These are phyloP conservation scores for Alternaria arborescens DNA, from an alignment of 2,329 filamentous ascomycete genomes.

Conservation along the genomic window DNA sequence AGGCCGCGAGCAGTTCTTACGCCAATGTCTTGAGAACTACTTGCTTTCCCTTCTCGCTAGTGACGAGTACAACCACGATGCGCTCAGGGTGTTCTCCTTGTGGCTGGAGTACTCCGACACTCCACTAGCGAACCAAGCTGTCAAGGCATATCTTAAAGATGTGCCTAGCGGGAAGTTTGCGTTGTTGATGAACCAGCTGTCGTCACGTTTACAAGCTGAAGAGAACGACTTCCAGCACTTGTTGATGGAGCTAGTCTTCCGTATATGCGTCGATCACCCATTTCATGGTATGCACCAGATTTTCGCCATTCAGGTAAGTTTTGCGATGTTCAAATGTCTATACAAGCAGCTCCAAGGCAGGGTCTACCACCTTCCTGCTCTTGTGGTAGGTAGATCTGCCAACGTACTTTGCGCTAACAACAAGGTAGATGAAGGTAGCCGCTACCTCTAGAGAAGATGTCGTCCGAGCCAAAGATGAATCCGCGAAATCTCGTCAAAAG, in stretches of 20 bases:
- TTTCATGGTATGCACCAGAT: constrained; percentile 98
- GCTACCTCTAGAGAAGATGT: constrained; percentile 61
- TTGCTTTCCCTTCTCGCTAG: constrained; percentile 83
- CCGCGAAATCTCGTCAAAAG: constrained; percentile 74
- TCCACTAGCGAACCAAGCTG: constrained; percentile 77
- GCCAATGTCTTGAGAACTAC: constrained; percentile 91
- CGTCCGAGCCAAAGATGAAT: constrained; percentile 73
- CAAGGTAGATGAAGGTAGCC: constrained; percentile 54
- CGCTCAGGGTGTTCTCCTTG: constrained; percentile 88
- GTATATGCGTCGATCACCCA: constrained; percentile 90
- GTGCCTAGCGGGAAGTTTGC: constrained; percentile 95
- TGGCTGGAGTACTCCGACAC: constrained; percentile 91
- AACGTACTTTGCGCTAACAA: background rate
- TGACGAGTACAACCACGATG: constrained; percentile 88
- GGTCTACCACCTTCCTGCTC: background rate
- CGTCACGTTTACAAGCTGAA: constrained; percentile 84
- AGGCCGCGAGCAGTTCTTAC: constrained; percentile 82
- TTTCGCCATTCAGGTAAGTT: constrained; percentile 66
- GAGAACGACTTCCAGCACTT: constrained; percentile 76
- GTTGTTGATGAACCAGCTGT: constrained; percentile 91
- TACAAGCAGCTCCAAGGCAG: no score
- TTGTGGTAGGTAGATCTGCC: background rate
- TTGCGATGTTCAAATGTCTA: background rate
- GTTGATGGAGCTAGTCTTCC: constrained; percentile 75
- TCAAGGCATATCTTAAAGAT: constrained; percentile 71